These are phyloP conservation scores for Acanthamoeba quina DNA, from an alignment of 208 protist genomes.

Conservation along the genomic window DNA sequence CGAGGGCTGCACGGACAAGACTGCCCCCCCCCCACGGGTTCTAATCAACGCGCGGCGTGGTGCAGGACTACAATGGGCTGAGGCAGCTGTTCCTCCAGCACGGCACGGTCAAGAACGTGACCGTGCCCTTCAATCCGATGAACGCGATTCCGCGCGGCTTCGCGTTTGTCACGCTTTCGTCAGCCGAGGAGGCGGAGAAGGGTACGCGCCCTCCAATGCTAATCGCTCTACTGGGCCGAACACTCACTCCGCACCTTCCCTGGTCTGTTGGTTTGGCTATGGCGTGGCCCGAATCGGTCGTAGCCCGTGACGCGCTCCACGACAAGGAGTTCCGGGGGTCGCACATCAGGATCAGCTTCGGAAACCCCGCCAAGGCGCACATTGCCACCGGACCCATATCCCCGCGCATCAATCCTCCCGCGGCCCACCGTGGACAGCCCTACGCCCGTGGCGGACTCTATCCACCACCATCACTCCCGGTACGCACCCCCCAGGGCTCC, in stretches of 20 bases:
- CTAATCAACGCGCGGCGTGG: too few species aligned
- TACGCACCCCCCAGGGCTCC: neutral
- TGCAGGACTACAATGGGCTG: neutral
- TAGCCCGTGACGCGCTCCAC: slow-evolving; percentile 38
- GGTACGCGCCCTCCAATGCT: neutral
- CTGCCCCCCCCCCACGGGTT: too few species aligned
- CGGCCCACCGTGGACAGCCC: neutral
- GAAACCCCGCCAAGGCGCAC: slow-evolving; percentile 11
- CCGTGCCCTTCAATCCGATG: neutral
- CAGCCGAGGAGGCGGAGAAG: neutral
- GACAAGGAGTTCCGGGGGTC: neutral
- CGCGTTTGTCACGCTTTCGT: neutral
- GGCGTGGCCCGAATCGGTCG: neutral
- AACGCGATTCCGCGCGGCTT: neutral
- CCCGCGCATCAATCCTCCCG: neutral
- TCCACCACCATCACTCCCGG: neutral
- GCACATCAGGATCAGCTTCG: slow-evolving; percentile 37
- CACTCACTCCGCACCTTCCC: neutral
- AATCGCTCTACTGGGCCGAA: neutral
- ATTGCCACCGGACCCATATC: neutral
- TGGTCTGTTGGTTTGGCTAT: neutral
- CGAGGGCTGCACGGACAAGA: neutral
- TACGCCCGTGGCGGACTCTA: neutral
- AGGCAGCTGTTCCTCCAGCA: slow-evolving; percentile 9
- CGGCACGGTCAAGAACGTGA: neutral